Percentiles rank a stretch among this genome's conserved stretches.
phyloP scores from a whole-genome alignment of 768 basidiomycete species.

The Rhizopogon vesiculosus region DNA sequence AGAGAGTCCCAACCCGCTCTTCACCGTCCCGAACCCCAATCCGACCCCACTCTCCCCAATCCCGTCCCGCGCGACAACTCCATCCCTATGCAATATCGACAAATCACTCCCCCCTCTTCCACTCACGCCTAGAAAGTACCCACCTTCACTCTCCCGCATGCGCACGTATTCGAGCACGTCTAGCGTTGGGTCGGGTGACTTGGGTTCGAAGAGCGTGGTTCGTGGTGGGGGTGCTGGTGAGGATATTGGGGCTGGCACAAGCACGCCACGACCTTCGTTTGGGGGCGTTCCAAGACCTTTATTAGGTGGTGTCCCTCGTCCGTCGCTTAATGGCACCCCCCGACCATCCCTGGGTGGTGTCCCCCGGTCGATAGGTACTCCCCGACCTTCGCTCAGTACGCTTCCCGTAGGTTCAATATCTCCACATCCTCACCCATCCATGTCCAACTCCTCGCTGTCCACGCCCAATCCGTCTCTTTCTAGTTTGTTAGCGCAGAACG shows the following conservation, averaged over 20 bases:
- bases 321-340: constrained; percentile 5
- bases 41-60: constrained; percentile 27
- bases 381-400: constrained; percentile 14
- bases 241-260: constrained; percentile 6
- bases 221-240: not conserved
- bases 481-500: not conserved
- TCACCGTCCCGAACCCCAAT: constrained; percentile 13
- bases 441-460: not conserved
- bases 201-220: constrained; percentile 10
- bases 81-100: constrained; percentile 15
- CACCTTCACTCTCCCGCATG: constrained; percentile 17
- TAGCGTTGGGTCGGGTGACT: constrained; percentile 12
- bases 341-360: constrained; percentile 15
- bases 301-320: constrained; percentile 6
- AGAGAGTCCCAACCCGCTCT: constrained; percentile 9
- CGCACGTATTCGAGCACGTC: constrained; percentile 32
- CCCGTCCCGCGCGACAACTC: constrained; percentile 31
- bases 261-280: constrained; percentile 4
- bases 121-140: constrained; percentile 11
- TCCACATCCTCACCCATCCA: not conserved
- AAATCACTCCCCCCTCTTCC: constrained; percentile 30
- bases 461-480: not conserved
- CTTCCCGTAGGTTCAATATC: constrained; percentile 9
- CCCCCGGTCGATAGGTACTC: constrained; percentile 22
- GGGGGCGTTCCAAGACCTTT: not conserved